Evolutionary conservation across 2,329 filamentous ascomycete genomes (phyloP), one percentile per base, ranked within the genome.

Genomic region (Rhynchosporium agropyri): DNA sequence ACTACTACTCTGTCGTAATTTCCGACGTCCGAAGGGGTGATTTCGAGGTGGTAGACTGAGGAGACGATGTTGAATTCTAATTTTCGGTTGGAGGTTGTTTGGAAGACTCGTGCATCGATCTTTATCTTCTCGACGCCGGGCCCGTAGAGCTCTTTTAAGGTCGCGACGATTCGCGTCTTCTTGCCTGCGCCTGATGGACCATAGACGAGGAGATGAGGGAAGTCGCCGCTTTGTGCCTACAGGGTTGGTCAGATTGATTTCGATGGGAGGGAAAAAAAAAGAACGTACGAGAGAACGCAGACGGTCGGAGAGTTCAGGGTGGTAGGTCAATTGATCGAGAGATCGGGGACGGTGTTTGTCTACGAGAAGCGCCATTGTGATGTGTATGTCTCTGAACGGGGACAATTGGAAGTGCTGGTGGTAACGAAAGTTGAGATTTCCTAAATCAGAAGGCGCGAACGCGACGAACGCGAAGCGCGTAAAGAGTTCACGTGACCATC

Each of bases 111-210:
- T 12, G 92, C 91, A 75, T 99, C 95, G 78, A 99, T 98, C 80
- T 98, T 98, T 83, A 99, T 99, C 83, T 97, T 98, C 75, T 99
- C 96, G n/a, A 97, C 95, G 49, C 95, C 94, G 0, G 94, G 89
- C 0, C 95, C 95, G 77, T 95, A 99, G 7, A 99, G 84, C 74
- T 97, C 94, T 76, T 97, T 96, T 3, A 99, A 80, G 0, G 94
- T 98, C 15, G 95, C 93, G 20, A 97, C 92, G 69, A 98, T 96
- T 49, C 95, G 89, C 1, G 95, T 99, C 79, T 99, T 99, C 78
- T 99, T 99, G 69, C 95, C 95, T 4, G 95, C 95, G 40, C 95
- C 95, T 0, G 94, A 97, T 0, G 95, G 95, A 0, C 95, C 95
- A 75, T 98, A 99, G 68, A 99, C 91, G 66, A 99, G 90, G 53